Percentiles rank a stretch among this genome's conserved stretches.
Evolutionary conservation across 441 rosid genomes (phyloP).

Genomic region (Geranium incanum): DNA sequence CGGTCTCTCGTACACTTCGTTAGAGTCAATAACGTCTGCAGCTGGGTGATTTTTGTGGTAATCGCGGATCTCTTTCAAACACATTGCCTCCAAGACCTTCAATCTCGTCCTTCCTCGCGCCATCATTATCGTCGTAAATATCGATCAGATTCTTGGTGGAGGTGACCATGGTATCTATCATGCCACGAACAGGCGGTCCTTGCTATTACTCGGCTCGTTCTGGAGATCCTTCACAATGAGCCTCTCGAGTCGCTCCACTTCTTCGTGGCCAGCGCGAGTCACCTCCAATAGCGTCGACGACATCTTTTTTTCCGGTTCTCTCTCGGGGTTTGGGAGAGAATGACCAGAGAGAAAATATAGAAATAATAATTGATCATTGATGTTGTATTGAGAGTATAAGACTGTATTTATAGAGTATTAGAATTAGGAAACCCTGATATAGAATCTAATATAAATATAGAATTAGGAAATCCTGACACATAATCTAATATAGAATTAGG

Average conservation of each 20-base stretch:
- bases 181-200: conserved; percentile 71
- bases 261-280: conserved; percentile 85
- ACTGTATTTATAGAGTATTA: no score
- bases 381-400: no score
- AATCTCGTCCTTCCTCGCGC: conserved; percentile 84
- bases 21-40: conserved; percentile 65
- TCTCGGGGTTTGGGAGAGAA: not conserved
- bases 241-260: conserved; percentile 77
- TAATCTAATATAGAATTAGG: no score
- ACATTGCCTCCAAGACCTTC: conserved; percentile 86
- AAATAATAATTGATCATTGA: not conserved
- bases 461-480: no score
- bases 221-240: conserved; percentile 84
- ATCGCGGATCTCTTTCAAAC: conserved; percentile 94
- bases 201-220: conserved; percentile 59
- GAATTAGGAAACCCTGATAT: no score
- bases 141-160: conserved; percentile 67
- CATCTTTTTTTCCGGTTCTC: conserved; percentile 35
- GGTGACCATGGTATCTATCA: conserved; percentile 57
- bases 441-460: no score
- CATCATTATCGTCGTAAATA: conserved; percentile 76
- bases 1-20: conserved; percentile 76
- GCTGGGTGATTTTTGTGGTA: conserved; percentile 83
- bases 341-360: not conserved
- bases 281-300: conserved; percentile 87